Base-by-base conservation (phyloP, 495 filamentous ascomycete species). In the Xylaria castorea region DNA sequence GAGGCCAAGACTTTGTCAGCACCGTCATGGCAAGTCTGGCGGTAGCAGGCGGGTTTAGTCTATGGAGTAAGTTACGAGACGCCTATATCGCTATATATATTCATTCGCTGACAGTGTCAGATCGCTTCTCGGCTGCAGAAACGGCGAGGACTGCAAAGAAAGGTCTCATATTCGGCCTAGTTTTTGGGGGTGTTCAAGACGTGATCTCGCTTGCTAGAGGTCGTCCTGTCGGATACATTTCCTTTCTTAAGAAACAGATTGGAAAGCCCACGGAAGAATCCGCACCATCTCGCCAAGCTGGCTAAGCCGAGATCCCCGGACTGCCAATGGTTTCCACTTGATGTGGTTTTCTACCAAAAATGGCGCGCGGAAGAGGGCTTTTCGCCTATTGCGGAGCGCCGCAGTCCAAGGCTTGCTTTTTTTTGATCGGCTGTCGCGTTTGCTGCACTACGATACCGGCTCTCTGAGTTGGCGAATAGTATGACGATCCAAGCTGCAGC, bases 121-220 rank as follows among this genome's bases (percentile, higher is more conserved):
- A 94, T 85, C 87, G 91, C 40, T 93, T 97, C 74, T 92, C 94
- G 65, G 82, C 95, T 40, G 88, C 89, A 32, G 95, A 93, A 71
- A 91, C 94, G 32, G 94, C 94, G 51, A 90, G 94, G 73, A 94
- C 93, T 50, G 92, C 93, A 58, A 96, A 91, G 81, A 87, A 90
- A 64, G 95, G 93, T 3, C 81, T 97, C 61, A 86, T 91, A 68
- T 86, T 92, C 58, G 94, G 95, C n/a, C 73, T 97, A 3, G 86
- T 81, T 30, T 97, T 92, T 83, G 96, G 96, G 48, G 83, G 97
- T 42, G 74, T 89, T 57, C 95, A 99, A 81, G 96, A 97, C 81
- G 83, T 83, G 44, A 68, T 94, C 34, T 86, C 85, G 60, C 82
- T 87, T 27, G 76, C 86, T 34, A 91, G 88, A 77, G 94, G 94